These are phyloP conservation scores for Penicillium oxalicum DNA, from an alignment of 2,329 filamentous ascomycete genomes.

Conservation along the genomic window DNA sequence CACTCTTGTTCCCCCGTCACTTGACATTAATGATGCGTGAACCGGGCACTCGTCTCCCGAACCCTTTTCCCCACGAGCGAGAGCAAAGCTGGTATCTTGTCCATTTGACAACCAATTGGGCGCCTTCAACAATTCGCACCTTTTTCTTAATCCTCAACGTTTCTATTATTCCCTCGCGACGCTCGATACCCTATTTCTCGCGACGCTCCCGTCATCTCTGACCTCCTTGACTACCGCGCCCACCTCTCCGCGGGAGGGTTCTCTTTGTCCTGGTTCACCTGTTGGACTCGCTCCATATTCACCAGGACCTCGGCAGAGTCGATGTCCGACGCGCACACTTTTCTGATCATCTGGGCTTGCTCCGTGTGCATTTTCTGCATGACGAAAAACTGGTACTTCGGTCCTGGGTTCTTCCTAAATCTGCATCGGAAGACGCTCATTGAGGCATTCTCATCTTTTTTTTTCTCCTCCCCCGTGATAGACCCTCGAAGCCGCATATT, in stretches of 20 bases:
- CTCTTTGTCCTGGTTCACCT: conserved; percentile 3
- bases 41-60: background rate
- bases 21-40: conserved; percentile 6
- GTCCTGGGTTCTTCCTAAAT: no score
- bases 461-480: background rate
- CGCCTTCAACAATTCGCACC: conserved; percentile 1
- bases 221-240: background rate
- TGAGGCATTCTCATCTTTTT: background rate
- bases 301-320: no score
- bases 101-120: background rate
- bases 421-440: conserved; percentile 4
- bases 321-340: no score
- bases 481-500: background rate
- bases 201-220: conserved; percentile 1
- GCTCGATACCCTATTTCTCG: conserved; percentile 10
- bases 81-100: background rate
- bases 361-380: no score
- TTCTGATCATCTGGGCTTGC: no score
- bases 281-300: background rate
- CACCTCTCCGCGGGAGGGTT: background rate
- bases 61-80: background rate
- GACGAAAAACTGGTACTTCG: no score
- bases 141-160: background rate
- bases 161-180: background rate
- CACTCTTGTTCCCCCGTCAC: background rate